Evolutionary conservation across 371 early-diverging fungal species (phyloP), one percentile per base, ranked within the genome.

Genomic region (Mucor irregularis): DNA sequence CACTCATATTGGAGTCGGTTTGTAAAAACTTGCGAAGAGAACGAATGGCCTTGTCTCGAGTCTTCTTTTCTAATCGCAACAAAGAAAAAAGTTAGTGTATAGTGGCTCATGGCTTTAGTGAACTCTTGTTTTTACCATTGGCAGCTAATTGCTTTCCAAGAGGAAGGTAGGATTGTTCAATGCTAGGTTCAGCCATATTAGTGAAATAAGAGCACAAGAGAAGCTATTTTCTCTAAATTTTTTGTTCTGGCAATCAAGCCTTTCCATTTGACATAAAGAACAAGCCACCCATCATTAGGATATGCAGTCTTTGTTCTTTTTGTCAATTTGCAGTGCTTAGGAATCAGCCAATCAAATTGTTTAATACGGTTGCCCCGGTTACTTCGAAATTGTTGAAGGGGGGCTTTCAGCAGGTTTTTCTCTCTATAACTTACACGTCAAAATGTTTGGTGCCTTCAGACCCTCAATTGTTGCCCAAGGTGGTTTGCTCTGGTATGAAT

Each of bases 21-120:
- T 81, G 67, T 22, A 95, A 70, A 65, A 84, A 90, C 43, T 68
- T 64, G 25, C 69, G 64, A 5, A 95, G 87, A 29, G 82, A 69
- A 11, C 80, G 77, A 45, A 93, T 85, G 8, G 96, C 96, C 56
- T 84, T 80, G 68, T 95, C 95, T 45, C 96, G 84, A 31, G 85
- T 85, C 55, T 83, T 83, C 64, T 94, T 94, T 56, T 95, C 94
- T 89, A 24, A 13, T 10, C 1, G 22, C 3, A 5, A 35, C 9
- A 19, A 2, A 25, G 6, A 43, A 34, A 31, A 25, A 7, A 24
- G 46, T 13, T 43, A 6, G n/a, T n/a, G n/a, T n/a, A n/a, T n/a
- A n/a, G n/a, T n/a, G n/a, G n/a, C n/a, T n/a, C n/a, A n/a, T n/a
- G 5, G 21, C 3, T n/a, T 24, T 17, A 10, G 1, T 38, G 13